Evolutionary conservation across 345 rosid genomes (phyloP).

Genomic region (Pistacia atlantica): DNA sequence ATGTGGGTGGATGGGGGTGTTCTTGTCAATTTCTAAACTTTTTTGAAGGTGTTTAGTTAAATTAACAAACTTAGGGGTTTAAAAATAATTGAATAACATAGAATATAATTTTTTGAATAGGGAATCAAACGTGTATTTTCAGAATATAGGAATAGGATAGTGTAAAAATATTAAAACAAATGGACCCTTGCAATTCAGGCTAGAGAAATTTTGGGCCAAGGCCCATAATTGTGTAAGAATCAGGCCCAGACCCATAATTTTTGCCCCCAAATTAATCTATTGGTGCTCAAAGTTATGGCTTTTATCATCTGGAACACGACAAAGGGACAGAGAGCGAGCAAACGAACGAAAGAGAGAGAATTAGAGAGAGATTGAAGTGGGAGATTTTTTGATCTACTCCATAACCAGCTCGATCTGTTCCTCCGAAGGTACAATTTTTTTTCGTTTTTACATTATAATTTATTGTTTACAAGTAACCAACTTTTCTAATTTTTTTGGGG

Average conservation of each 20-base stretch:
- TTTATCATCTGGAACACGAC: slow-evolving; percentile 15
- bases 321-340: not conserved
- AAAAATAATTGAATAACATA: no score
- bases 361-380: not conserved
- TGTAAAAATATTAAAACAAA: no score
- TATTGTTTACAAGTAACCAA: not conserved
- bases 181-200: no score
- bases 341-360: not conserved
- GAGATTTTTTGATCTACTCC: slow-evolving; percentile 9
- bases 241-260: not conserved
- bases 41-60: no score
- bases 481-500: not conserved
- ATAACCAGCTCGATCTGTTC: slow-evolving; percentile 12
- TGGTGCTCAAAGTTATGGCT: slow-evolving; percentile 6
- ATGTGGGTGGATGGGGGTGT: no score
- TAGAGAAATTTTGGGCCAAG: no score
- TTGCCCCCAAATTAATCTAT: slow-evolving; percentile 9
- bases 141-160: no score
- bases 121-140: no score
- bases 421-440: not conserved
- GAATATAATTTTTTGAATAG: no score
- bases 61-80: no score
- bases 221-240: no score
- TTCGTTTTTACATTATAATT: not conserved
- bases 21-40: no score